Evolutionary conservation across 257 asterid genomes (phyloP).

Genomic region (Fraxinus americana): DNA sequence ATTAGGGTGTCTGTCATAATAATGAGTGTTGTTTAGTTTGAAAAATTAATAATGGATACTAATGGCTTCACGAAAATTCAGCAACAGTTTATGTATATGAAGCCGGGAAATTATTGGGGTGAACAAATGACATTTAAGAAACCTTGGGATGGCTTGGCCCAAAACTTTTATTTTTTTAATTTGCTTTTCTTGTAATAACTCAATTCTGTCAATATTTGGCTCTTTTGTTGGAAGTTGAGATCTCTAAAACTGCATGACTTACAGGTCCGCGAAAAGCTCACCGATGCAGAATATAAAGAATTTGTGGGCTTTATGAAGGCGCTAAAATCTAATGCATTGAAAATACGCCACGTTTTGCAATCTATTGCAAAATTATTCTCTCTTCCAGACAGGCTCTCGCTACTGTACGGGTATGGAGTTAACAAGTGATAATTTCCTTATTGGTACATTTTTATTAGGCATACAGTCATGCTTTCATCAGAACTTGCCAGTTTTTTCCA

Average conservation of each 20-base stretch:
- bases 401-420: slow-evolving; percentile 71
- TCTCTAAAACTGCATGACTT: slow-evolving; percentile 22
- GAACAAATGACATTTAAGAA: neutral
- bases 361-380: slow-evolving; percentile 79
- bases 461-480: neutral
- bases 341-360: slow-evolving; percentile 70
- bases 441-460: neutral
- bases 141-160: neutral
- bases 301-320: slow-evolving; percentile 79
- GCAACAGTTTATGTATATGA: neutral
- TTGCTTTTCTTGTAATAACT: no score
- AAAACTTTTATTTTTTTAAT: no score
- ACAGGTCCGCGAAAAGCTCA: slow-evolving; percentile 88
- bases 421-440: neutral
- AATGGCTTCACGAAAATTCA: neutral
- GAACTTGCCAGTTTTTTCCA: neutral
- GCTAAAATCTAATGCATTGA: slow-evolving; percentile 79
- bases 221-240: slow-evolving; percentile 19
- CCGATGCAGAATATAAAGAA: slow-evolving; percentile 71
- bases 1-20: neutral
- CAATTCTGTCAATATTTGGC: slow-evolving; percentile 11
- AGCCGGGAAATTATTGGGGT: neutral
- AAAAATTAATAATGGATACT: neutral
- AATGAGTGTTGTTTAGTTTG: neutral
- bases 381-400: slow-evolving; percentile 75